Percentiles rank a stretch among this genome's conserved stretches.
Evolutionary conservation across 1,284 basidiomycete genomes (phyloP).

Genomic region (Sanghuangporus weigelae): DNA sequence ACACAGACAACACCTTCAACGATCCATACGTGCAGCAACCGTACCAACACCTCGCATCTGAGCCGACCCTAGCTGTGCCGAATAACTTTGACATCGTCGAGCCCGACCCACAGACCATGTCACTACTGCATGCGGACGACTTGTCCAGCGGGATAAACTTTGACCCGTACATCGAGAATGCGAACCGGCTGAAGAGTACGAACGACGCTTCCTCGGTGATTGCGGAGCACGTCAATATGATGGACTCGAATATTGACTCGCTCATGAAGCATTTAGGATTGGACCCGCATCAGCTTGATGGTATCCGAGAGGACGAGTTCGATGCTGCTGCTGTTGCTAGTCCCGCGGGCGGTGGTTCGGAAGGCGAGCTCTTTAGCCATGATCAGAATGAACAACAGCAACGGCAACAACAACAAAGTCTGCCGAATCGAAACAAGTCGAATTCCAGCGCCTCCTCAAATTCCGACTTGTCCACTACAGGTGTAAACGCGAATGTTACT

Average conservation of each 20-base stretch:
- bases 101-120: constrained; percentile 14
- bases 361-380: constrained; percentile 10
- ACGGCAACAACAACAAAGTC: neutral
- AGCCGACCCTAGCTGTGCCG: neutral
- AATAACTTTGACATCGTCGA: neutral
- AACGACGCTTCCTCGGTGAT: constrained; percentile 65
- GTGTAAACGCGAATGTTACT: neutral
- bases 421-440: neutral
- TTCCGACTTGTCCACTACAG: neutral
- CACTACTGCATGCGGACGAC: constrained; percentile 14
- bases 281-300: constrained; percentile 39
- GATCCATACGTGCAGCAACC: constrained; percentile 15
- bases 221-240: constrained; percentile 64
- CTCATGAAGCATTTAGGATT: constrained; percentile 70
- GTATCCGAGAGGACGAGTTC: constrained; percentile 19
- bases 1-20: neutral
- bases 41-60: neutral
- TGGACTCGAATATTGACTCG: constrained; percentile 68
- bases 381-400: neutral
- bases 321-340: neutral
- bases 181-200: constrained; percentile 40
- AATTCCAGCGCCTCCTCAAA: neutral
- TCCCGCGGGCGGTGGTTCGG: neutral
- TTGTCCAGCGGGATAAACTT: constrained; percentile 28
- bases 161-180: constrained; percentile 34